phyloP scores from a whole-genome alignment of 225 moss, liverwort and hornwort species.

The Pleurozium schreberi region DNA sequence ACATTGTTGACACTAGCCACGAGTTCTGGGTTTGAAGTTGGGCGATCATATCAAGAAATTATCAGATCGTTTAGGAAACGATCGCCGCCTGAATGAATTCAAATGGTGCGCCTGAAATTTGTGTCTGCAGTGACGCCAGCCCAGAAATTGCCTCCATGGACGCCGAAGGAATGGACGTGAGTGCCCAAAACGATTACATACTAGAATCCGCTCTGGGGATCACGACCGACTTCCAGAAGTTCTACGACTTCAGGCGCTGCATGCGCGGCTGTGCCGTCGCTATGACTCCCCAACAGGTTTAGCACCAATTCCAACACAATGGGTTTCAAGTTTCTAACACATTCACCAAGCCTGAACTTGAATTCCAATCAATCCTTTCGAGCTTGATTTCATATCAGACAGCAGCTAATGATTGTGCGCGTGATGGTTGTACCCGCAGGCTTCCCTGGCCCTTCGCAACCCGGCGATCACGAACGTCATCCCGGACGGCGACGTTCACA shows the following conservation, averaged over 20 bases:
- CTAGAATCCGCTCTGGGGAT: slow-evolving; percentile 4
- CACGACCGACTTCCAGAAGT: background rate
- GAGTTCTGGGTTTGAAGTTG: background rate
- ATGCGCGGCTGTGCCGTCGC: slow-evolving; percentile 10
- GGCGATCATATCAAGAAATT: background rate
- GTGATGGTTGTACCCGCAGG: background rate
- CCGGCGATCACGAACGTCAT: background rate
- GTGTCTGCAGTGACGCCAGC: background rate
- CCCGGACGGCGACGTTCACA: background rate
- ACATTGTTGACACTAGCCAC: background rate
- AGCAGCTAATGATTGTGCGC: background rate
- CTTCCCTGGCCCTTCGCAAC: background rate
- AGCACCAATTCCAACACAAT: background rate
- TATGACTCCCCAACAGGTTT: slow-evolving; percentile 25
- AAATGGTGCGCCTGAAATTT: background rate
- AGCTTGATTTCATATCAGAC: background rate
- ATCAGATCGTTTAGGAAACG: background rate
- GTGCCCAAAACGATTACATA: background rate
- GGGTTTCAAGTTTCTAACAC: background rate
- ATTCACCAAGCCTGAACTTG: background rate
- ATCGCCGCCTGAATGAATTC: background rate
- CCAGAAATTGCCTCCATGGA: background rate
- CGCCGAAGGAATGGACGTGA: background rate
- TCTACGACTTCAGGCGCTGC: background rate
- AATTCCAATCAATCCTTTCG: background rate